Evolutionary conservation across 495 filamentous ascomycete genomes (phyloP).

Genomic region (Penicillium fimorum): DNA sequence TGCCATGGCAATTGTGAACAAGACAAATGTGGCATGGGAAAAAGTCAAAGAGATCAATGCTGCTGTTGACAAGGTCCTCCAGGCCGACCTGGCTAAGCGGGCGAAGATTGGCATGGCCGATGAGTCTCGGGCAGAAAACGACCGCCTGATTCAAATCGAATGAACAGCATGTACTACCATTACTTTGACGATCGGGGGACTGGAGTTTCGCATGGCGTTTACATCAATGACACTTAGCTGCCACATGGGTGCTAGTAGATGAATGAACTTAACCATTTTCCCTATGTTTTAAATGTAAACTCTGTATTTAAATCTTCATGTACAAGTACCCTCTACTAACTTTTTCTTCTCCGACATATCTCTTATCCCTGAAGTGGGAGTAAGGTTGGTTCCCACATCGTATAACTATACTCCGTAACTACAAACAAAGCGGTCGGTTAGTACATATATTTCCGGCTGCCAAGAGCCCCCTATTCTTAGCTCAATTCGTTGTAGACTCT

Average conservation of each 20-base stretch:
- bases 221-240: constrained; percentile 1
- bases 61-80: constrained; percentile 66
- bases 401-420: background rate
- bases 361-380: background rate
- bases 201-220: constrained; percentile 23
- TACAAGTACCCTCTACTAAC: background rate
- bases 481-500: constrained; percentile 10
- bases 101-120: constrained; percentile 72
- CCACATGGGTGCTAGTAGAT: constrained; percentile 1
- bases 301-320: background rate
- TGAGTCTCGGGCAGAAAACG: constrained; percentile 84
- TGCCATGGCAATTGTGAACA: constrained; percentile 70
- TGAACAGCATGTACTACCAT: constrained; percentile 24
- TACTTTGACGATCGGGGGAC: constrained; percentile 26
- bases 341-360: background rate
- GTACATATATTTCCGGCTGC: constrained; percentile 24
- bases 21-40: constrained; percentile 62
- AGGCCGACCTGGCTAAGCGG: constrained; percentile 72
- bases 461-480: constrained; percentile 23
- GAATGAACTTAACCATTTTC: background rate
- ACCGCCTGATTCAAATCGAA: constrained; percentile 30
- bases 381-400: too few species aligned
- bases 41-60: constrained; percentile 78
- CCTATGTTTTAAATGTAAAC: background rate
- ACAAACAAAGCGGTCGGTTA: background rate